A percentile compares a stretch with the other conserved stretches of the same genome.
These are phyloP conservation scores for Apiotrichum domesticum DNA, from an alignment of 1,284 basidiomycete genomes.

Conservation along the genomic window DNA sequence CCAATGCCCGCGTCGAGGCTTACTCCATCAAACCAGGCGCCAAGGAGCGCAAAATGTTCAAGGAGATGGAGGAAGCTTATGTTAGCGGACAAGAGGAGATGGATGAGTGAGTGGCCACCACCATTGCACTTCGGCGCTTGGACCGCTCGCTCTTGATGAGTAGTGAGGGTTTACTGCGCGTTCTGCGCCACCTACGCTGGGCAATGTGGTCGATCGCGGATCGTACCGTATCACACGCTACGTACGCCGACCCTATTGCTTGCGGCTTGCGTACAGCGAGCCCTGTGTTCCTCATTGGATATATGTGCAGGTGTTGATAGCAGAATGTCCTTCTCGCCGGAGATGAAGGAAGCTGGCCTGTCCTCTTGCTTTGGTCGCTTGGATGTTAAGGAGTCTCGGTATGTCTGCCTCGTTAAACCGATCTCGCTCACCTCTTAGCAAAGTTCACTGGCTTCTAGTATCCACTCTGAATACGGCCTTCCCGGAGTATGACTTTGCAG, in stretches of 20 bases:
- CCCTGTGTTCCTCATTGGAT: conserved; percentile 46
- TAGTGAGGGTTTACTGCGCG: no score
- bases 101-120: conserved; percentile 40
- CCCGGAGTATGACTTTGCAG: conserved; percentile 94
- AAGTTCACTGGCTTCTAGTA: conserved; percentile 66
- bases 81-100: conserved; percentile 46
- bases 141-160: background rate
- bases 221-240: no score
- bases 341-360: conserved; percentile 45
- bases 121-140: background rate
- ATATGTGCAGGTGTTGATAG: conserved; percentile 12
- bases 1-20: conserved; percentile 89
- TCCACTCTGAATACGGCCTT: conserved; percentile 95
- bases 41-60: conserved; percentile 94
- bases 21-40: conserved; percentile 98
- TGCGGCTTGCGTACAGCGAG: background rate
- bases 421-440: conserved; percentile 19
- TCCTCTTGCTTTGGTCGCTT: conserved; percentile 45
- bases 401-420: conserved; percentile 9
- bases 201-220: no score
- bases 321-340: conserved; percentile 46
- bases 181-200: no score
- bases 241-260: no score
- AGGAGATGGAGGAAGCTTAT: conserved; percentile 79
- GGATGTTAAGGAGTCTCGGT: conserved; percentile 46